A percentile compares a stretch with the other conserved stretches of the same genome.
Conservation (phyloP, 352 stramenopile genomes). For the Phytophthora pseudosyringae region DNA sequence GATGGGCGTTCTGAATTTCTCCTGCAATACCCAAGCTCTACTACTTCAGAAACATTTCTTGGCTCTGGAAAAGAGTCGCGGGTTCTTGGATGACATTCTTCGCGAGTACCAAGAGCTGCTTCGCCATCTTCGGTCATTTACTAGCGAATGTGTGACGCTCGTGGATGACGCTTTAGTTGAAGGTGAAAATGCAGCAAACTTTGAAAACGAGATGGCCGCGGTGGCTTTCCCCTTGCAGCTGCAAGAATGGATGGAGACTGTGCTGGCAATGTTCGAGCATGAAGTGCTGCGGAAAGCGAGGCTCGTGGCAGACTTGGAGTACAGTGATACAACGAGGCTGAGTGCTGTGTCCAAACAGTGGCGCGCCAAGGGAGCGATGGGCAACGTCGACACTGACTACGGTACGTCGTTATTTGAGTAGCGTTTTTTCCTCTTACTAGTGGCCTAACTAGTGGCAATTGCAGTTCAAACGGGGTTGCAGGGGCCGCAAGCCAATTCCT, state of each 20-base stretch:
- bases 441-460: not conserved
- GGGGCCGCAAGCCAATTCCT: conserved; percentile 33
- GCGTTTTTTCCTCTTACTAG: not conserved
- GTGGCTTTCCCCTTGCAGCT: conserved; percentile 35
- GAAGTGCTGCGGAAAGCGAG: conserved; percentile 64
- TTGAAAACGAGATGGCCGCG: conserved; percentile 22
- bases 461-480: conserved; percentile 53
- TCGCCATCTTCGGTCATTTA: conserved; percentile 47
- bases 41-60: conserved; percentile 72
- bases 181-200: conserved; percentile 27
- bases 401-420: conserved; percentile 35
- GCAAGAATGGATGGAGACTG: conserved; percentile 83
- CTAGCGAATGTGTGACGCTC: conserved; percentile 39
- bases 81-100: conserved; percentile 62
- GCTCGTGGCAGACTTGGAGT: conserved; percentile 62
- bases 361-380: conserved; percentile 37
- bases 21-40: conserved; percentile 39
- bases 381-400: conserved; percentile 60
- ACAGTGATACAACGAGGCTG: conserved; percentile 50
- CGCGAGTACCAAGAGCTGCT: conserved; percentile 56
- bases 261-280: conserved; percentile 69
- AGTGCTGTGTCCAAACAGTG: conserved; percentile 50
- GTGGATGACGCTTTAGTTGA: conserved; percentile 37
- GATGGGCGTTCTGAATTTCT: conserved; percentile 58
- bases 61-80: conserved; percentile 69